Base-by-base conservation (phyloP, 805 yeast species). In the Sungouiozyma ichnusensis region DNA sequence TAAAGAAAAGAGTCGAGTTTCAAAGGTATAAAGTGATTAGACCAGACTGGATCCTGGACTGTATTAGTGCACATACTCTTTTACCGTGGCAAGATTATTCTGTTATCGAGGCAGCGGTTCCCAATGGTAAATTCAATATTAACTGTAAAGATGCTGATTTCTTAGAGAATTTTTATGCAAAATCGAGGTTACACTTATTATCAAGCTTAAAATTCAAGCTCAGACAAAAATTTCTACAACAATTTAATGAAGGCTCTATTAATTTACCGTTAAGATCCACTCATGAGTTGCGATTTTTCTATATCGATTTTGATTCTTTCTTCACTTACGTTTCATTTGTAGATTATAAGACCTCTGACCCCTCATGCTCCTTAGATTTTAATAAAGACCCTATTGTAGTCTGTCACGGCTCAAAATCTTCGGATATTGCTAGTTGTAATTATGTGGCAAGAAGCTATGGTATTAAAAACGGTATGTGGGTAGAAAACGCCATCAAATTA, bases 371-470 rank as follows among this genome's bases (percentile, higher is more conserved):
- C 20, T 9, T 45, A 49, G 15, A 74, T 44, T 46, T 62, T 51
- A 31, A 69, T 36, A 45, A 65, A 50, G 61, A 81, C 71, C 66
- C 81, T 55, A 61, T 90, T 62, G 65, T 95, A 67, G 67, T 78
- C 1, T 71, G 79, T 36, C 71, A 74, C 51, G 76, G 76, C 17
- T 60, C 63, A 3, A 60, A 62, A 31, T 53, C 51, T 36, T 57
- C 97, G 0, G 97, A 90, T 58, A 68, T 92, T 13, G 92, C 97
- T 0, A 83, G 95, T 44, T 87, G 97, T 55, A 92, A 92, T 58
- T 92, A 92, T 57, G 78, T 71, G 3, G 96, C 97, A 0, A 69
- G 98, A 20, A 56, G 66, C n/a, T 67, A 50, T 44, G 97, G 97
- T 0, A 79, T 90, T 3, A 65, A 57, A 20, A 88, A 92, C 56